Base-by-base conservation (phyloP, 2,329 filamentous ascomycete species). In the Diplodia corticola region DNA sequence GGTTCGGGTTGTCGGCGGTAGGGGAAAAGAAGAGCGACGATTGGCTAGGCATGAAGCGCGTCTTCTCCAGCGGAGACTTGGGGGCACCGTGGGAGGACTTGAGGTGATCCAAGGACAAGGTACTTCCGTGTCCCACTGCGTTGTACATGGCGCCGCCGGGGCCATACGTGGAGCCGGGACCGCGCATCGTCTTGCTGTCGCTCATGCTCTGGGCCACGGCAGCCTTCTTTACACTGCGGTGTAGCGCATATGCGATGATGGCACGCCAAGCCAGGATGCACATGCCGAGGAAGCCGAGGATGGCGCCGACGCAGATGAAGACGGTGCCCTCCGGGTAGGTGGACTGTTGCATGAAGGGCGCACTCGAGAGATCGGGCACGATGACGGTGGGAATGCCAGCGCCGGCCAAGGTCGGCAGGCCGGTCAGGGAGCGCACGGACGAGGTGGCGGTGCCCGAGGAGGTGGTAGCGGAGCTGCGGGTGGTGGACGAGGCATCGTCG, bases 271-370 rank as follows among this genome's bases (percentile, higher is more conserved):
- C 84, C 13, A 99, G 84, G 51, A 98, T 87, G n/a, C 88, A 88
- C 9, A 92, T 82, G 12, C 88, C 92, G 69, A 97, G 87, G 70
- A 93, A 89, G 17, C 92, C 95, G 6, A 99, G 86, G 30, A 92
- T 89, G 28, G 93, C 91, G 53, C 95, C 95, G 1, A 98, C 95
- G 24, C 89, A 90, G 73, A 99, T 99, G 81, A 99, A 99, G 67
- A 99, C 90, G 4, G 94, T 97, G 64, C 95, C 95, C 73, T 98
- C 91, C 2, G 95, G 95, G 12, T 93, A 83, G 63, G 80, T 89
- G 0, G 93, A 96, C 73, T 89, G 88, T 74, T 93, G 89, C 92
- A 98, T 97, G 76, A 92, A 99, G 17, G 94, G 93, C 5, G 95
- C 95, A 73, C 90, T 87, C 46, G 86, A 84, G 3, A 91, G 97